phyloP scores from a whole-genome alignment of 441 rosid genomes.

The Arabidopsis lyrata region DNA sequence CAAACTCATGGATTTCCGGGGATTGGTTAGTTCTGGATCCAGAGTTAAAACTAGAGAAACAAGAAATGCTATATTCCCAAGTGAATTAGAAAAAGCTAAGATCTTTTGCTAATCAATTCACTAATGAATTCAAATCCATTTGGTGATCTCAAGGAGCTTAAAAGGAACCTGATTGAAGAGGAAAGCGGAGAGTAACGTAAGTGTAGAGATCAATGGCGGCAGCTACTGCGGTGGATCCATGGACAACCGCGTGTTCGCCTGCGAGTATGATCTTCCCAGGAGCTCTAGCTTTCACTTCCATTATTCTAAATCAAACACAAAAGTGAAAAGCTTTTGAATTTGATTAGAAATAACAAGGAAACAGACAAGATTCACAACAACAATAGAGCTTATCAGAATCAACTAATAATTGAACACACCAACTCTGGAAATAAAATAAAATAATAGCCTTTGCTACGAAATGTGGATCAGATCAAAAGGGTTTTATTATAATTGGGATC shows the following conservation, averaged over 20 bases:
- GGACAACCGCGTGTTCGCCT: constrained; percentile 98
- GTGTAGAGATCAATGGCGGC: constrained; percentile 90
- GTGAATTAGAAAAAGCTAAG: background rate
- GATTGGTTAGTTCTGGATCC: background rate
- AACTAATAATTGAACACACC: constrained; percentile 2
- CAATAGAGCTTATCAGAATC: background rate
- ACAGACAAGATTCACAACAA: background rate
- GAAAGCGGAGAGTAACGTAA: constrained; percentile 59
- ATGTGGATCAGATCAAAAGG: constrained; percentile 28
- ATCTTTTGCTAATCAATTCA: constrained; percentile 7
- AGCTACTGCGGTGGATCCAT: constrained; percentile 92
- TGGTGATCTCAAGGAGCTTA: constrained; percentile 11
- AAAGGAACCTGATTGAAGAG: constrained; percentile 56
- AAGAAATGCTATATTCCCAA: background rate
- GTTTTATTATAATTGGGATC: constrained; percentile 20
- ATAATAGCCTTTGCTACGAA: background rate
- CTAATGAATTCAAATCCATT: background rate
- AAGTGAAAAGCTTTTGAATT: background rate
- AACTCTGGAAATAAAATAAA: background rate
- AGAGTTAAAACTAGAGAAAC: background rate
- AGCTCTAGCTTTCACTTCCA: constrained; percentile 93
- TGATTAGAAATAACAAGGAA: background rate
- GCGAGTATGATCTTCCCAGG: constrained; percentile 95
- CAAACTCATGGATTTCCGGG: background rate
- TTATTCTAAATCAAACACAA: constrained; percentile 37